A percentile compares a stretch with the other conserved stretches of the same genome.
These are phyloP conservation scores for Daldinia concentrica DNA, from an alignment of 495 filamentous ascomycete species.

Conservation along the genomic window DNA sequence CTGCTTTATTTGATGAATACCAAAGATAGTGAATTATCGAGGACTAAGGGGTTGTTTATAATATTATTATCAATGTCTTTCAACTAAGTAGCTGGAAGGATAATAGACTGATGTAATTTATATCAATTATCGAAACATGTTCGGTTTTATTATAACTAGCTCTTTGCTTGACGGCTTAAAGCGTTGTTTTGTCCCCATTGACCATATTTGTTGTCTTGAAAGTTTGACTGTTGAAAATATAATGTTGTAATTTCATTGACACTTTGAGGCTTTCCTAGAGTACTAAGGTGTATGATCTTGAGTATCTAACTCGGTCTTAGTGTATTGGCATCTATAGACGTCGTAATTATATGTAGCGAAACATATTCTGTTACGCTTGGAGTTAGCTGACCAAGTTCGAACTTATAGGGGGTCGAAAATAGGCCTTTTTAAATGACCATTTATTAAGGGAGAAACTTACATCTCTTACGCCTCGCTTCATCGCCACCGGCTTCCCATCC, in stretches of 20 bases:
- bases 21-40: neutral
- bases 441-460: constrained; percentile 1
- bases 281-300: neutral
- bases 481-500: constrained; percentile 74
- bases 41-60: neutral
- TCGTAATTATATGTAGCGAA: constrained; percentile 37
- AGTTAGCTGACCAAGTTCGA: neutral
- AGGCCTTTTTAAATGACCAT: too few relatives aligned
- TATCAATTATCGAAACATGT: too few relatives aligned
- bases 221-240: too few relatives aligned
- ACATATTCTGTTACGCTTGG: constrained; percentile 38
- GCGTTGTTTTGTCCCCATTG: too few relatives aligned
- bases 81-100: neutral
- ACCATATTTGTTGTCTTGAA: too few relatives aligned
- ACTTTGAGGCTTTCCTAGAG: neutral
- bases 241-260: neutral
- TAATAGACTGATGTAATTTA: neutral
- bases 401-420: neutral
- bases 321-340: neutral
- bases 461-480: constrained; percentile 80
- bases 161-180: too few relatives aligned
- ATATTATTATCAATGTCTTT: neutral
- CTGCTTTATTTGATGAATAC: neutral
- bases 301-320: neutral
- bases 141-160: too few relatives aligned